These are phyloP conservation scores for Psidium guajava DNA, from an alignment of 345 rosid genomes.

Conservation along the genomic window DNA sequence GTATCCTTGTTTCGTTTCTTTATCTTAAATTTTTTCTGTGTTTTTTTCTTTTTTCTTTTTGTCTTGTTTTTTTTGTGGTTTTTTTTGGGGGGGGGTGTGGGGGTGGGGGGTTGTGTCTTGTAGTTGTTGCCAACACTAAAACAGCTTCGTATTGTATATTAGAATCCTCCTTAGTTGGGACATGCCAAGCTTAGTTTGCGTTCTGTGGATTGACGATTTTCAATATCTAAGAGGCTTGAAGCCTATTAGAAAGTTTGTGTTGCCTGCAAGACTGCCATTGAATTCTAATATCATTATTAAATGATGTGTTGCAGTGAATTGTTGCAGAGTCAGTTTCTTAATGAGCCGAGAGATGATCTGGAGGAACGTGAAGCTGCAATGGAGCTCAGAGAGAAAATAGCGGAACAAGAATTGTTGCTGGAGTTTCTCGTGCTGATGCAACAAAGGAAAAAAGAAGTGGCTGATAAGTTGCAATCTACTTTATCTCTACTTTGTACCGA, in stretches of 20 bases:
- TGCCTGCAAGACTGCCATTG: not conserved
- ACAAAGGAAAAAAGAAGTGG: conserved; percentile 67
- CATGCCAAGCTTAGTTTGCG: not conserved
- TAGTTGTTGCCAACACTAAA: not conserved
- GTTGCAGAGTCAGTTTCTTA: conserved; percentile 72
- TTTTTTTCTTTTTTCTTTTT: too few species aligned
- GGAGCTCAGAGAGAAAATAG: conserved; percentile 63
- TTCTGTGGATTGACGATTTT: not conserved
- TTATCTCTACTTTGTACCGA: conserved; percentile 67
- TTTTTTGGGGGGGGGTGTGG: not conserved
- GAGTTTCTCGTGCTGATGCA: conserved; percentile 73
- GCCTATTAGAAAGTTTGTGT: not conserved
- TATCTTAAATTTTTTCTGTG: too few species aligned
- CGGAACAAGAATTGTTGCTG: conserved; percentile 77
- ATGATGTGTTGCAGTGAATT: conserved; percentile 49
- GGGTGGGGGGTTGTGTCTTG: not conserved
- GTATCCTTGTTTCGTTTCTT: not conserved
- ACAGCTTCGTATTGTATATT: not conserved
- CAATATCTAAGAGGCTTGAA: not conserved
- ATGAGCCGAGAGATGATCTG: conserved; percentile 57
- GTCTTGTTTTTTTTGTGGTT: too few species aligned
- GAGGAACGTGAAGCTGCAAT: conserved; percentile 87
- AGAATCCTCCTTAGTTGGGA: not conserved
- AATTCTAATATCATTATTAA: not conserved
- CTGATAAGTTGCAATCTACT: conserved; percentile 55